Evolutionary conservation across 345 rosid genomes (phyloP).

Genomic region (Euclidium syriacum): DNA sequence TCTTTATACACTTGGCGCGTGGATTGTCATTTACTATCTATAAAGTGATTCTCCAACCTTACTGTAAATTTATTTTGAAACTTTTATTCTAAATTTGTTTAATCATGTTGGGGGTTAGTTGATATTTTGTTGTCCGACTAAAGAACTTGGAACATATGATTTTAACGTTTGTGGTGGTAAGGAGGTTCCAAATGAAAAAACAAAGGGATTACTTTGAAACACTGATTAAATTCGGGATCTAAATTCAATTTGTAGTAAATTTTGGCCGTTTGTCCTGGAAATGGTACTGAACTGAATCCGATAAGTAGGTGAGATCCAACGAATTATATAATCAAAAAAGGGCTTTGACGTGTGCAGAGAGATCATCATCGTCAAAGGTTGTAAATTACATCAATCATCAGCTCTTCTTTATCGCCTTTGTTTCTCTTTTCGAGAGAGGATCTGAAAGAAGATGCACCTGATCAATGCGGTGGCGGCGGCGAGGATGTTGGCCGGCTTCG

Average conservation of each 20-base stretch:
- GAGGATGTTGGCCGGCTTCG: constrained; percentile 44
- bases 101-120: too few relatives aligned
- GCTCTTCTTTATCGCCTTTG: background rate
- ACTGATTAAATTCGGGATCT: background rate
- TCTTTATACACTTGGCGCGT: too few relatives aligned
- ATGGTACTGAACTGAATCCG: constrained; percentile 1
- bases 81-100: too few relatives aligned
- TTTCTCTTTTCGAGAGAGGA: background rate
- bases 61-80: too few relatives aligned
- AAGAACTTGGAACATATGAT: background rate
- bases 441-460: constrained; percentile 46
- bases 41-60: too few relatives aligned
- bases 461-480: constrained; percentile 58
- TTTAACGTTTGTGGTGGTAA: background rate
- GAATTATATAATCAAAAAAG: background rate
- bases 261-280: background rate
- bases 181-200: background rate
- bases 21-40: too few relatives aligned
- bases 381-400: background rate
- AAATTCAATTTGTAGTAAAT: background rate
- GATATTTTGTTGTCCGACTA: too few relatives aligned
- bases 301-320: background rate
- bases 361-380: background rate
- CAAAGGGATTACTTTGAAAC: background rate
- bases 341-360: background rate